Evolutionary conservation across 2,329 filamentous ascomycete species (phyloP).

Genomic region (Tolypocladium cylindrosporum): DNA sequence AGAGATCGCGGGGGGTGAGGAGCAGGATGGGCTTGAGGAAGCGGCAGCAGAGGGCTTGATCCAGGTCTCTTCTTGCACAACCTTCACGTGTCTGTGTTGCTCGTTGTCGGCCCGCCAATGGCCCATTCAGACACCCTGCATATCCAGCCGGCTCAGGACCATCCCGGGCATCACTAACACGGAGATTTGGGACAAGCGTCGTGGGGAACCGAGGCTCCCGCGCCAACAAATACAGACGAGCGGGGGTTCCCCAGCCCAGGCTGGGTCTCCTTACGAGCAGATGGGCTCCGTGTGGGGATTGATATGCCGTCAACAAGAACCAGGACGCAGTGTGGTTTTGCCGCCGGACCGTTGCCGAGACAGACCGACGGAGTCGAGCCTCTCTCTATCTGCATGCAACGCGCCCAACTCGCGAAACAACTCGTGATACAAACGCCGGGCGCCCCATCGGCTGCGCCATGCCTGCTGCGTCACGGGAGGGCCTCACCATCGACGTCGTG

Average conservation of each 20-base stretch:
- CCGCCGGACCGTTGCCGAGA: too few relatives aligned
- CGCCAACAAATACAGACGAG: neutral
- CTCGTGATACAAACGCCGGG: neutral
- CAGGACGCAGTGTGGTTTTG: too few relatives aligned
- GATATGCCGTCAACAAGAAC: too few relatives aligned
- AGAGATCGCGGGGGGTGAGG: neutral
- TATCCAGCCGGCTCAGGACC: neutral
- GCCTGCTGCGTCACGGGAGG: slow-evolving; percentile 7
- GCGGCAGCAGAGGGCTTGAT: neutral
- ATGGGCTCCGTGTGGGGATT: too few relatives aligned
- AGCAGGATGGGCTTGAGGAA: neutral
- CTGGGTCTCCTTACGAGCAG: too few relatives aligned
- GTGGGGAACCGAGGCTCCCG: neutral
- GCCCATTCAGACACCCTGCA: too few relatives aligned
- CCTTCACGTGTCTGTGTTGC: neutral
- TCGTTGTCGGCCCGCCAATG: neutral
- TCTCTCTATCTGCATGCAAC: too few relatives aligned
- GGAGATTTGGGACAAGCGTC: neutral
- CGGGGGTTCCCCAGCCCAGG: neutral
- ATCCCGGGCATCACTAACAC: neutral
- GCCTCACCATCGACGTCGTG: slow-evolving; percentile 15
- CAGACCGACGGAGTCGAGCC: too few relatives aligned
- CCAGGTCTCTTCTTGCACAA: neutral
- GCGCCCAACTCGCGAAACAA: too few relatives aligned
- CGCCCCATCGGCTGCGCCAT: neutral